Evolutionary conservation across 2,329 filamentous ascomycete genomes (phyloP).

Genomic region (Aspergillus fructus): DNA sequence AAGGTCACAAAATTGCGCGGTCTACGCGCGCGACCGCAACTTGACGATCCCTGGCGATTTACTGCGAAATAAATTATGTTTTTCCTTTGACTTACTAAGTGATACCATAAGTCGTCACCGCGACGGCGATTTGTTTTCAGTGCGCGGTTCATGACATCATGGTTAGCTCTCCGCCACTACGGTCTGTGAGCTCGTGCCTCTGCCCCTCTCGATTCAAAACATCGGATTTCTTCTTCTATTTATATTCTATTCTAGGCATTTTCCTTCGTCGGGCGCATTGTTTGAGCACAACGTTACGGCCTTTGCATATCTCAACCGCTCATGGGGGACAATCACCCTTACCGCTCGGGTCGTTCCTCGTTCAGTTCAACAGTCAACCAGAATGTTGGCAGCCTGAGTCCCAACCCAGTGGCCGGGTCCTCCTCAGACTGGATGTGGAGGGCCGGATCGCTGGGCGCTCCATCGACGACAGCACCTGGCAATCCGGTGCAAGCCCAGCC

Average conservation of each 20-base stretch:
- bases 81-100: neutral
- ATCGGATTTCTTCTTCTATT: neutral
- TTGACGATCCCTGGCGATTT: neutral
- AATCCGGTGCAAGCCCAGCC: neutral
- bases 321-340: neutral
- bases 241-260: neutral
- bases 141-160: conserved; percentile 4
- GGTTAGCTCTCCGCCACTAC: neutral
- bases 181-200: neutral
- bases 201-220: neutral
- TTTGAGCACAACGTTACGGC: neutral
- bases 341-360: neutral
- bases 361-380: neutral
- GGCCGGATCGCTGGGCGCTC: neutral
- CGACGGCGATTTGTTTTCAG: neutral
- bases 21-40: neutral
- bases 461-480: neutral
- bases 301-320: neutral
- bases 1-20: neutral
- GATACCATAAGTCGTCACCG: neutral
- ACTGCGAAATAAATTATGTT: neutral
- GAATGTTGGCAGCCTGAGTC: neutral
- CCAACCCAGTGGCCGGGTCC: neutral
- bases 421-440: conserved; percentile 15
- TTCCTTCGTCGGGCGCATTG: neutral